These are phyloP conservation scores for Lactarius deliciosus DNA, from an alignment of 768 basidiomycete species.

Conservation along the genomic window DNA sequence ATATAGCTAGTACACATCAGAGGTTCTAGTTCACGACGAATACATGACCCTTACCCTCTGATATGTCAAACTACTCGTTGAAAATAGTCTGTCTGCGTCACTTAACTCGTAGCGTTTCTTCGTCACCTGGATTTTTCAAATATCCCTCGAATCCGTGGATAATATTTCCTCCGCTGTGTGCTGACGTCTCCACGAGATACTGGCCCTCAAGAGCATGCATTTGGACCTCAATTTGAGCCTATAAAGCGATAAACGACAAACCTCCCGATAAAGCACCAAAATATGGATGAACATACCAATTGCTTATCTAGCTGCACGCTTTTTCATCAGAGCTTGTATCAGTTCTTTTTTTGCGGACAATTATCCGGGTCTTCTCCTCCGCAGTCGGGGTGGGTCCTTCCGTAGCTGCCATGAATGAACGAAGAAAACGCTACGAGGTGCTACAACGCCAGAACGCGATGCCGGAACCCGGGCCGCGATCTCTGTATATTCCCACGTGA, in stretches of 20 bases:
- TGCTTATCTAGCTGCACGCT: constrained; percentile 74
- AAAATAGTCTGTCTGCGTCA: constrained; percentile 79
- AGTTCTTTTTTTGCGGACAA: constrained; percentile 76
- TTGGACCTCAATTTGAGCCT: constrained; percentile 78
- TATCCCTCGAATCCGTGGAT: constrained; percentile 87
- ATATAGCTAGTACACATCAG: constrained; percentile 19
- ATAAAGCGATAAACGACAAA: constrained; percentile 5
- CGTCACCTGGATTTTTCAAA: constrained; percentile 72
- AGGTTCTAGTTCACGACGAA: neutral
- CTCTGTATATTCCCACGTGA: neutral
- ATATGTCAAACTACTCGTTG: constrained; percentile 74
- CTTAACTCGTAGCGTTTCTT: constrained; percentile 73
- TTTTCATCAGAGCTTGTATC: constrained; percentile 69
- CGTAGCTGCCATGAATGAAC: constrained; percentile 35
- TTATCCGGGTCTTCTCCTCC: constrained; percentile 74
- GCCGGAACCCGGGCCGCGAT: constrained; percentile 16
- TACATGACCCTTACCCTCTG: constrained; percentile 54
- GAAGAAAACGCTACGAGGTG: neutral
- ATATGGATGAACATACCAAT: constrained; percentile 49
- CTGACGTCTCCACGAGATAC: constrained; percentile 76
- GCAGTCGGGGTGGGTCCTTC: constrained; percentile 45
- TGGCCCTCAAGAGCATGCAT: constrained; percentile 75
- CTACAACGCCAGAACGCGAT: constrained; percentile 15
- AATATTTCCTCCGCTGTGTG: constrained; percentile 80
- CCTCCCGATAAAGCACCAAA: neutral